phyloP scores from a whole-genome alignment of 1,284 basidiomycete species.

The Ganoderma leucocontextum region DNA sequence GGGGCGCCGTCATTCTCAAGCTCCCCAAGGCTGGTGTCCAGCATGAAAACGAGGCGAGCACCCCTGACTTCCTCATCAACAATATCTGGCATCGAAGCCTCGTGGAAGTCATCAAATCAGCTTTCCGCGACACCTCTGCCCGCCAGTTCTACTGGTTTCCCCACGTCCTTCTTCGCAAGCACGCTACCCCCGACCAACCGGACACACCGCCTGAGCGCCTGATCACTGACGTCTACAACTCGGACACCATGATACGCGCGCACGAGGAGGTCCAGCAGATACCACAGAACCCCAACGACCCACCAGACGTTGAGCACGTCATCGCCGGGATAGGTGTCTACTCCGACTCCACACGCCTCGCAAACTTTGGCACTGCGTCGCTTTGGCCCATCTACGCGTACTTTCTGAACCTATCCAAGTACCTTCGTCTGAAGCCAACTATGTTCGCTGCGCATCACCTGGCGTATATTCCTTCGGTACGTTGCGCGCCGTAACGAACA shows the following conservation, averaged over 20 bases:
- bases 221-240: constrained; percentile 31
- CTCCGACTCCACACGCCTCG: constrained; percentile 29
- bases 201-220: constrained; percentile 17
- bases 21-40: constrained; percentile 33
- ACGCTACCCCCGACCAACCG: background rate
- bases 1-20: constrained; percentile 28
- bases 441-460: constrained; percentile 31
- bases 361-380: constrained; percentile 30
- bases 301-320: constrained; percentile 26
- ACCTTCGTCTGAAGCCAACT: constrained; percentile 32
- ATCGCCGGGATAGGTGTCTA: constrained; percentile 30
- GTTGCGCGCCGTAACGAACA: too few species aligned
- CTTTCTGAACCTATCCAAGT: constrained; percentile 37
- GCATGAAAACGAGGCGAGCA: constrained; percentile 32
- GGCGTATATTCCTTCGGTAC: constrained; percentile 37
- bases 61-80: constrained; percentile 38
- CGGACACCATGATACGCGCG: constrained; percentile 30
- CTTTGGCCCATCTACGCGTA: constrained; percentile 24
- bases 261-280: constrained; percentile 18
- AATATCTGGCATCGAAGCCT: constrained; percentile 33
- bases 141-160: background rate
- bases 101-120: constrained; percentile 21
- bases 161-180: background rate
- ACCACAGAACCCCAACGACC: constrained; percentile 24
- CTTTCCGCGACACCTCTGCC: background rate